These are phyloP conservation scores for Colletotrichum echinochloae DNA, from an alignment of 2,329 filamentous ascomycete species.

Conservation along the genomic window DNA sequence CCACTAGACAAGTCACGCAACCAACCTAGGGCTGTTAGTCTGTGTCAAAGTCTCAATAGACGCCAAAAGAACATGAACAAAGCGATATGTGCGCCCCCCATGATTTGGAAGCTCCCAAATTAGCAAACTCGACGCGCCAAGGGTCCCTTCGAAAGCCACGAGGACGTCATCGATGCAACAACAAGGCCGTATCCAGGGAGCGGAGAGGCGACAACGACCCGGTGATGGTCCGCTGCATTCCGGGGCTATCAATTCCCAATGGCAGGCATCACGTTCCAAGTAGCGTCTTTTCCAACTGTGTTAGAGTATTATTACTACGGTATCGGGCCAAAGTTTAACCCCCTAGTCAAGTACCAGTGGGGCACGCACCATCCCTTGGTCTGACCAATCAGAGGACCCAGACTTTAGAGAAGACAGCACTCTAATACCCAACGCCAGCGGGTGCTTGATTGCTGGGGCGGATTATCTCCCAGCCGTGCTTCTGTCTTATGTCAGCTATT, in stretches of 20 bases:
- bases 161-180: slow-evolving; percentile 23
- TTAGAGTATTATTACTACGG: no score
- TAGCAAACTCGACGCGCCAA: background rate
- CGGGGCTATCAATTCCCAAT: slow-evolving; percentile 11
- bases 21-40: background rate
- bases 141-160: slow-evolving; percentile 7
- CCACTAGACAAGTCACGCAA: background rate
- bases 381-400: no score
- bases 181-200: background rate
- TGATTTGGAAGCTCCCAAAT: slow-evolving; percentile 14
- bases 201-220: background rate
- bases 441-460: no score
- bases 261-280: slow-evolving; percentile 8
- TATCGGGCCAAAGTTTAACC: no score
- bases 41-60: background rate
- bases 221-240: slow-evolving; percentile 11
- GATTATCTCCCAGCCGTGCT: no score
- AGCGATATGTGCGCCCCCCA: background rate
- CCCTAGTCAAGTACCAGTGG: no score
- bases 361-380: no score
- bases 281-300: no score
- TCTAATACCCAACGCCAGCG: no score
- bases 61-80: background rate
- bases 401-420: no score
- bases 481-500: no score